Percentiles rank a stretch among this genome's conserved stretches.
Conservation (phyloP, 108 stramenopile genomes). For the Conticribra guillardii region DNA sequence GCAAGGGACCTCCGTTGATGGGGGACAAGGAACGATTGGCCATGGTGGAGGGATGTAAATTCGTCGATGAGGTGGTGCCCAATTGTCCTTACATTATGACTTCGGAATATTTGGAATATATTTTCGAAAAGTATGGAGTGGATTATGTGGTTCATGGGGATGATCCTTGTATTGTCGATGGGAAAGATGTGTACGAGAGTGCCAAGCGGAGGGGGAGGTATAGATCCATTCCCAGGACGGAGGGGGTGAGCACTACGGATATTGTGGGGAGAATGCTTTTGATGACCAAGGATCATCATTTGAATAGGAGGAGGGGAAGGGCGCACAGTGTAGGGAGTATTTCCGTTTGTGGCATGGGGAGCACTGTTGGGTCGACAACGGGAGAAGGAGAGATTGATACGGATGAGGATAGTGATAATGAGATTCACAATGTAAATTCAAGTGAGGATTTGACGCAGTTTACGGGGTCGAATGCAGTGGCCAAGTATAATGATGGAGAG, state of each 20-base stretch:
- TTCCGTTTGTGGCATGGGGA: conserved; percentile 22
- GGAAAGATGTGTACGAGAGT: conserved; percentile 87
- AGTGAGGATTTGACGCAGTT: no score
- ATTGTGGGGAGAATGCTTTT: conserved; percentile 98
- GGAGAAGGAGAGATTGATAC: background rate
- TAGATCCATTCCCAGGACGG: conserved; percentile 95
- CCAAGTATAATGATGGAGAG: conserved; percentile 4
- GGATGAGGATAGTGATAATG: conserved; percentile 47
- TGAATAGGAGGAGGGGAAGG: conserved; percentile 28
- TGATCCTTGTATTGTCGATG: conserved; percentile 98
- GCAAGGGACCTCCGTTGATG: conserved; percentile 97
- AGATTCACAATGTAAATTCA: conserved; percentile 30
- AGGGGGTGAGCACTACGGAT: conserved; percentile 99
- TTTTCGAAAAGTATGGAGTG: conserved; percentile 87
- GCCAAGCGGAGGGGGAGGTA: conserved; percentile 84
- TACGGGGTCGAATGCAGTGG: no score
- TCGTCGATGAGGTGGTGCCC: conserved; percentile 97
- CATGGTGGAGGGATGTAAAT: conserved; percentile 96
- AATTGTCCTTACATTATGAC: conserved; percentile 98
- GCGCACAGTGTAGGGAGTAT: conserved; percentile 35
- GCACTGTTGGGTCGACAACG: background rate
- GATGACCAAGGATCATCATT: conserved; percentile 92
- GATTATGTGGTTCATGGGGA: conserved; percentile 98
- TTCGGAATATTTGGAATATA: conserved; percentile 89
- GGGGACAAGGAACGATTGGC: conserved; percentile 92